Conservation (phyloP, 2,329 filamentous ascomycete species). For the Massarina eburnea region DNA sequence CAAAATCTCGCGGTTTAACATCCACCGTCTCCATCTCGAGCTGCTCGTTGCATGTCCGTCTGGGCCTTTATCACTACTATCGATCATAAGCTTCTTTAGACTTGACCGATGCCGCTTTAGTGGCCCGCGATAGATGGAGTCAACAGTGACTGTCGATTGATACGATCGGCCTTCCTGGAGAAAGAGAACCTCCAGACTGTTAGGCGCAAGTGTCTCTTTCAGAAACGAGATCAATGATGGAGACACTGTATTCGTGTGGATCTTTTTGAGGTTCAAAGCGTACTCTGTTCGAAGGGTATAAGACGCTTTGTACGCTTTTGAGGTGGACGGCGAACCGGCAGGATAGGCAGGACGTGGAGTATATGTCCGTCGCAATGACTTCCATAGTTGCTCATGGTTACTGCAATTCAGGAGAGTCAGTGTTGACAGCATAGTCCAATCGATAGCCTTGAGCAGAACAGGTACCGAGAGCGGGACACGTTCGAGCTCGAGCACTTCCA, state of each 20-base stretch:
- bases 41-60: slow-evolving; percentile 43
- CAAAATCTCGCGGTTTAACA: slow-evolving; percentile 68
- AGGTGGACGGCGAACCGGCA: slow-evolving; percentile 36
- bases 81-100: slow-evolving; percentile 72
- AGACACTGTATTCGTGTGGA: slow-evolving; percentile 75
- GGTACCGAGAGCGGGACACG: slow-evolving; percentile 71
- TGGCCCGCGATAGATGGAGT: slow-evolving; percentile 70
- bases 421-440: slow-evolving; percentile 72
- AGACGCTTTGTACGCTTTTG: slow-evolving; percentile 40
- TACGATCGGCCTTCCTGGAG: slow-evolving; percentile 66
- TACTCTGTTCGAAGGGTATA: slow-evolving; percentile 45
- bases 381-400: slow-evolving; percentile 75
- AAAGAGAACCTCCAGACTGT: slow-evolving; percentile 77
- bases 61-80: slow-evolving; percentile 63
- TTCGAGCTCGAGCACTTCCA: slow-evolving; percentile 76
- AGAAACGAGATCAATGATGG: slow-evolving; percentile 71
- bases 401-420: slow-evolving; percentile 74
- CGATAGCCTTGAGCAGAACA: slow-evolving; percentile 69
- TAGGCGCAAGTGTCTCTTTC: slow-evolving; percentile 74
- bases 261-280: slow-evolving; percentile 65
- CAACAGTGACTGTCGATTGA: slow-evolving; percentile 64
- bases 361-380: slow-evolving; percentile 62
- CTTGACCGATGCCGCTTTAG: slow-evolving; percentile 71
- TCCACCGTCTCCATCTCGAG: slow-evolving; percentile 67
- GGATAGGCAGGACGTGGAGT: slow-evolving; percentile 40